Evolutionary conservation across 345 rosid genomes (phyloP), one percentile per base, ranked within the genome.

Genomic region (Brassica juncea): DNA sequence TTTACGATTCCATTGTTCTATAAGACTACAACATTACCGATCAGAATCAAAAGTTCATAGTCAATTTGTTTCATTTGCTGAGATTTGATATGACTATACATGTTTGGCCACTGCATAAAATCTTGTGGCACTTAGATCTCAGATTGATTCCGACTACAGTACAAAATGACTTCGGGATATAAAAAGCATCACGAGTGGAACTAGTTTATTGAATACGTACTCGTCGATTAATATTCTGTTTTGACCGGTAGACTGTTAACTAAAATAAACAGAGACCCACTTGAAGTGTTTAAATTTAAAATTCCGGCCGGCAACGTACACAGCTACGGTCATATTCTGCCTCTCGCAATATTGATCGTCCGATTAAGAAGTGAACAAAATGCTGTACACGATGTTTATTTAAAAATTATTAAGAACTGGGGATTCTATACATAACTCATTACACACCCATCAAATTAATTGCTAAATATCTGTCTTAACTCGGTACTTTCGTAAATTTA

Each of bases 181-280:
- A 47, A 16, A 31, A 47, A 30, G 5, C 31, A 5, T 31, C 32
- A 62, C 57, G 34, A 71, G 59, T 54, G 25, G 27, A 27, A 65
- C 8, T 62, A 62, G 54, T 78, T 66, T 39, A 77, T 71, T 32
- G 69, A 61, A 44, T 62, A 34, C n/a, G 57, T n/a, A 52, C 8
- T 35, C 60, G 64, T 73, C 65, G 32, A 64, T 47, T 79, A 60
- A 59, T 66, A 49, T 78, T 78, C 77, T 5, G 68, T 66, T 72
- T 72, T 68, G 79, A 80, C 83, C 67, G 75, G 79, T 80, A 69
- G 66, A 55, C 37, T 63, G 35, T 69, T 74, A 68, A 14, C 66
- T 67, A 44, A 30, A 65, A 37, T 5, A 71, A 21, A 37, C 2
- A 72, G 7, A 68, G 54, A 69, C 67, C 80, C 68, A 80, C 83